These are phyloP conservation scores for Parachaetomium inaequale DNA, from an alignment of 495 filamentous ascomycete genomes.

Conservation along the genomic window DNA sequence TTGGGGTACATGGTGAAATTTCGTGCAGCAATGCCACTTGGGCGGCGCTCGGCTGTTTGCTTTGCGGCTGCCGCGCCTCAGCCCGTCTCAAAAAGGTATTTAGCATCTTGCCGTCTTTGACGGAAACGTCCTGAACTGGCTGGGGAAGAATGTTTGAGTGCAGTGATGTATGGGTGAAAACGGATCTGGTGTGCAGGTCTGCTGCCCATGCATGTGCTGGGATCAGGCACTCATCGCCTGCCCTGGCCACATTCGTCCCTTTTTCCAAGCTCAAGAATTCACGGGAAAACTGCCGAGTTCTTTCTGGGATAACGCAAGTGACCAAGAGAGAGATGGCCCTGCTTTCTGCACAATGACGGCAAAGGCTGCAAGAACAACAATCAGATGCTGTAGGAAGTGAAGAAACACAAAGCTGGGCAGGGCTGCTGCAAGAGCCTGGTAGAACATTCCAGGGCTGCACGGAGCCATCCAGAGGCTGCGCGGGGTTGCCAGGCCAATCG, in stretches of 20 bases:
- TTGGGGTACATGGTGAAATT: conserved; percentile 20
- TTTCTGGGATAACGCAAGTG: no score
- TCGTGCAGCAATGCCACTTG: not conserved
- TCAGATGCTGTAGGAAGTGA: not conserved
- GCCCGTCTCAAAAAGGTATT: not conserved
- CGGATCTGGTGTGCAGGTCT: not conserved
- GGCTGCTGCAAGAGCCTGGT: conserved; percentile 11
- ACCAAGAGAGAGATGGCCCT: not conserved
- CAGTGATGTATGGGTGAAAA: not conserved
- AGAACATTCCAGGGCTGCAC: conserved; percentile 32
- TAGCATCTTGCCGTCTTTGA: not conserved
- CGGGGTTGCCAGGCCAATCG: conserved; percentile 31
- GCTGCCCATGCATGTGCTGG: no score
- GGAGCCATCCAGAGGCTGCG: conserved; percentile 20
- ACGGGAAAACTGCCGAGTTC: no score
- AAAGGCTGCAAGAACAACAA: not conserved
- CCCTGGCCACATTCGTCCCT: no score
- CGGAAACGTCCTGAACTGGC: not conserved
- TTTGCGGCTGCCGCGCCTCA: conserved; percentile 6
- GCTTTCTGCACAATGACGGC: not conserved
- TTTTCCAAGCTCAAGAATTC: no score
- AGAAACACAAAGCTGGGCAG: conserved; percentile 5
- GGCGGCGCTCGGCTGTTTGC: not conserved
- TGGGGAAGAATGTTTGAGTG: not conserved
- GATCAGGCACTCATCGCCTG: no score